These are phyloP conservation scores for Fraxinus nigra DNA, from an alignment of 305 asterid species.

Conservation along the genomic window DNA sequence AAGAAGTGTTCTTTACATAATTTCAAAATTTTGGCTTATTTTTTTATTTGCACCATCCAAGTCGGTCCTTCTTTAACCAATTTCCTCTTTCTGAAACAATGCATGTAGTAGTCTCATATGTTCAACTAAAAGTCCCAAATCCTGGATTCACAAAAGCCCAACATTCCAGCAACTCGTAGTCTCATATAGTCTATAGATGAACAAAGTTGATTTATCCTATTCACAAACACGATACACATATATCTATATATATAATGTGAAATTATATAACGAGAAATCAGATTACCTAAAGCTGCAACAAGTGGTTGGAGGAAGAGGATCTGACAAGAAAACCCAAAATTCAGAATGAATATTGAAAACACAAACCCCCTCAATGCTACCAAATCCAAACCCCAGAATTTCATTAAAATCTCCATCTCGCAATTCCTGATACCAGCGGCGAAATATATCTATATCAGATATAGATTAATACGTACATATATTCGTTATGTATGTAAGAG, in stretches of 20 bases:
- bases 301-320: constrained; percentile 78
- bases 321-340: constrained; percentile 75
- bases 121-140: constrained; percentile 13
- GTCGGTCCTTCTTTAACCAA: neutral
- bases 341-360: constrained; percentile 44
- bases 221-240: neutral
- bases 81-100: neutral
- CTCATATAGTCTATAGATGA: constrained; percentile 1
- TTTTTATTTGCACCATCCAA: neutral
- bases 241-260: neutral
- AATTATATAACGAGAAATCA: neutral
- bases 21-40: neutral
- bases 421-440: neutral
- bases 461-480: neutral
- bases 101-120: neutral
- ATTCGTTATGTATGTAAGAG: neutral
- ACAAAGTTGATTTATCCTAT: neutral
- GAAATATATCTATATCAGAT: neutral
- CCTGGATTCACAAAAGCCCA: neutral
- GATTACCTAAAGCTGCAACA: constrained; percentile 61
- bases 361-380: constrained; percentile 64
- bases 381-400: constrained; percentile 50
- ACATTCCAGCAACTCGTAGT: neutral
- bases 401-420: constrained; percentile 40
- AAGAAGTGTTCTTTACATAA: neutral